A percentile compares a stretch with the other conserved stretches of the same genome.
These are phyloP conservation scores for Symmetrospora coprosmae DNA, from an alignment of 768 basidiomycete genomes.

Conservation along the genomic window DNA sequence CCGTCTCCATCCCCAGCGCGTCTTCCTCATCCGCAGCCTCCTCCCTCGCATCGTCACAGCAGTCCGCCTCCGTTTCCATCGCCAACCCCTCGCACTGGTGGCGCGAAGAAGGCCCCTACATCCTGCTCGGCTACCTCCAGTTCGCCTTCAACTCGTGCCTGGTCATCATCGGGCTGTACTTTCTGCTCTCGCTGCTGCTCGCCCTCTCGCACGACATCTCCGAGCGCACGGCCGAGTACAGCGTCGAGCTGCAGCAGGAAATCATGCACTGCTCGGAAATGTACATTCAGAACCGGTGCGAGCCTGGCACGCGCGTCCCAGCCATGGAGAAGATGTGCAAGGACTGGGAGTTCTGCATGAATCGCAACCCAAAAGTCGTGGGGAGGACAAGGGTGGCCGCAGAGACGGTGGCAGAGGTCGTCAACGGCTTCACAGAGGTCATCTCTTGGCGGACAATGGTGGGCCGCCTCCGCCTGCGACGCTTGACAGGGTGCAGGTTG, in stretches of 20 bases:
- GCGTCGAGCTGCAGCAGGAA: slow-evolving; percentile 82
- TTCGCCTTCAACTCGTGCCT: slow-evolving; percentile 85
- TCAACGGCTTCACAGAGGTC: slow-evolving; percentile 90
- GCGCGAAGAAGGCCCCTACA: slow-evolving; percentile 5
- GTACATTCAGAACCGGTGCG: slow-evolving; percentile 72
- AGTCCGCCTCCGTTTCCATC: neutral
- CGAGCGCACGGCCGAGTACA: slow-evolving; percentile 71
- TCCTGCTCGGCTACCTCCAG: slow-evolving; percentile 55
- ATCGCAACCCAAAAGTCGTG: slow-evolving; percentile 74
- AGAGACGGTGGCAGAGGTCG: slow-evolving; percentile 86
- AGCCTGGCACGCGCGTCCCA: slow-evolving; percentile 54
- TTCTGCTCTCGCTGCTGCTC: slow-evolving; percentile 69
- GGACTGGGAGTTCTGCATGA: slow-evolving; percentile 56
- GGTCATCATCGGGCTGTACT: slow-evolving; percentile 66
- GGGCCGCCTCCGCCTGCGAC: too few relatives aligned
- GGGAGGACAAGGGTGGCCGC: slow-evolving; percentile 81
- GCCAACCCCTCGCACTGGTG: neutral
- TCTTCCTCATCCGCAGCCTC: neutral
- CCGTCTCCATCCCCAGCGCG: too few relatives aligned
- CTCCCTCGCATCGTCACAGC: neutral
- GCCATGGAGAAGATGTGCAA: slow-evolving; percentile 76
- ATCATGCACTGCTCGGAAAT: slow-evolving; percentile 70
- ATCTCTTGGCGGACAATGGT: slow-evolving; percentile 97
- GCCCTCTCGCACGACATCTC: slow-evolving; percentile 83
- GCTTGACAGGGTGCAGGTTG: too few relatives aligned